Conservation (phyloP, 2,329 filamentous ascomycete species). For the Rasamsonia emersonii region DNA sequence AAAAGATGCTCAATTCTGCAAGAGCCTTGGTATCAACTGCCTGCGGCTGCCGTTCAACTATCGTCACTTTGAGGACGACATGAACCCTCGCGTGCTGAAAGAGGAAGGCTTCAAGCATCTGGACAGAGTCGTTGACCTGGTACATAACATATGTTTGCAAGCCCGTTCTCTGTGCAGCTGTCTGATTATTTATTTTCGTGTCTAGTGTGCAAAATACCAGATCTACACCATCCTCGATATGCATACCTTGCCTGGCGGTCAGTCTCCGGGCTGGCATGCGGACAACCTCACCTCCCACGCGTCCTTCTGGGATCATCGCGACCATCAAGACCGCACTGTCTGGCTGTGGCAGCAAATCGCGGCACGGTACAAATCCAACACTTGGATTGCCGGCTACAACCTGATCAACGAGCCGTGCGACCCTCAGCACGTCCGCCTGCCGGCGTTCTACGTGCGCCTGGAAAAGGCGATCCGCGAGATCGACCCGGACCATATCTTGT, state of each 20-base stretch:
- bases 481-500: conserved; percentile 40
- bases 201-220: conserved; percentile 36
- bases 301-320: conserved; percentile 44
- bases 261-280: conserved; percentile 45
- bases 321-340: conserved; percentile 42
- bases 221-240: conserved; percentile 46
- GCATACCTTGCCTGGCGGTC: conserved; percentile 42
- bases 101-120: no score
- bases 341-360: conserved; percentile 44
- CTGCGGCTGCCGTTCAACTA: no score
- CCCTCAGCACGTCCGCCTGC: conserved; percentile 37
- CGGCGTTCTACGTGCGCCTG: conserved; percentile 38
- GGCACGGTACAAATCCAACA: conserved; percentile 35
- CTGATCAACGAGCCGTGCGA: conserved; percentile 46
- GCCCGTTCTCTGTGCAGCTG: no score
- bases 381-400: conserved; percentile 45
- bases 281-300: conserved; percentile 40
- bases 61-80: no score
- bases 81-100: no score
- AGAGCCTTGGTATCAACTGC: no score
- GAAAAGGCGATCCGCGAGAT: conserved; percentile 40
- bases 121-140: no score
- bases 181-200: no score
- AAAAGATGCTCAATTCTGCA: no score
- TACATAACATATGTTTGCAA: no score